Base-by-base conservation (phyloP, 2,329 filamentous ascomycete species). In the Didymosphaeria variabile region DNA sequence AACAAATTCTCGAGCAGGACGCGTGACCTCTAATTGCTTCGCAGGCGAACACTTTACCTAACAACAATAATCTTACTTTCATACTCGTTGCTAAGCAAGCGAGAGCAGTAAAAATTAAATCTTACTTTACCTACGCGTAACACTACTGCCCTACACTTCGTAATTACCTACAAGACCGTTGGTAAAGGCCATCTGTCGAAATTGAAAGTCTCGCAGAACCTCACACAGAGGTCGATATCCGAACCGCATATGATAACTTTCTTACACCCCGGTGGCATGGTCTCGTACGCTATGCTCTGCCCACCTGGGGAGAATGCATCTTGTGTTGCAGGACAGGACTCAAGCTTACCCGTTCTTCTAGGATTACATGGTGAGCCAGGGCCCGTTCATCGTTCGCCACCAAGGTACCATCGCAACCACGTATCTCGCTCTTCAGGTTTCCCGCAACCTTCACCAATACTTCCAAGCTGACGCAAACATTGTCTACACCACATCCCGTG, bases 371-470 rank as follows among this genome's bases (percentile, higher is more conserved):
- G 44, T 26, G 19, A 46, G 81, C 1, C 67, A 71, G 21, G 82
- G 81, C 10, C 66, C 71, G 1, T 83, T 87, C 58, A 71, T 74
- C 1, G 83, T 87, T 42, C 68, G 74, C 56, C 74, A 72, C 52
- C 58, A 66, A 57, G 77, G 68, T 21, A 58, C 68, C 15, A 44
- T 66, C n/a, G 61, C 75, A 15, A 72, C 71, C 8, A 70, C 67
- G 12, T 66, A 73, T 21, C 66, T 83, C 45, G 85, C 85, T 1
- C 67, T 87, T 5, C 85, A 88, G 64, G 79, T 86, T 44, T 85
- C 85, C 29, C 82, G 85, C 34, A 88, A 87, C 65, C 75, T 88
- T 3, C 80, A 84, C 61, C 86, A 88, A 67, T 88, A 88, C 67
- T 86, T 85, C 71, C 80, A 77, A 53, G 85, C 85, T 19, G 85